phyloP scores from a whole-genome alignment of 2,329 filamentous ascomycete species.

The Fusarium begoniae region DNA sequence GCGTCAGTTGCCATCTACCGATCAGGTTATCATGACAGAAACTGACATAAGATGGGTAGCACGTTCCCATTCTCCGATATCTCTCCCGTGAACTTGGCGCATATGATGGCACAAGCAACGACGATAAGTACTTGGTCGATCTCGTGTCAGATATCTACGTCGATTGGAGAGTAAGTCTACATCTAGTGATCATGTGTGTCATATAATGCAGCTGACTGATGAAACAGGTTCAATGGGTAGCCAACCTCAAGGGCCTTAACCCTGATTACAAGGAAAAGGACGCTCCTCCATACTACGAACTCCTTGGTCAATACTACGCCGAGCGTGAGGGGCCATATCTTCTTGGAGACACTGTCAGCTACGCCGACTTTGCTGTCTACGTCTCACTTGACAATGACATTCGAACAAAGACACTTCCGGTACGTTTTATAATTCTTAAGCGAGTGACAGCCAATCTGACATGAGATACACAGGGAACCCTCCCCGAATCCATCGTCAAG shows the following conservation, averaged over 20 bases:
- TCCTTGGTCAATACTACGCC: constrained; percentile 45
- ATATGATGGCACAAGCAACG: constrained; percentile 50
- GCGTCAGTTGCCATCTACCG: neutral
- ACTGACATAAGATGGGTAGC: neutral
- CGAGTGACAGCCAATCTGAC: rapidly evolving
- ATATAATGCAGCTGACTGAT: neutral
- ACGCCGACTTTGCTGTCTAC: constrained; percentile 52
- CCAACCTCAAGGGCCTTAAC: constrained; percentile 36
- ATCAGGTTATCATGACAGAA: rapidly evolving
- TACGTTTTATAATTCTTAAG: constrained; percentile 35
- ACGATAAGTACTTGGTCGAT: constrained; percentile 51
- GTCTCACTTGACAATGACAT: constrained; percentile 51
- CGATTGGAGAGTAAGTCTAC: constrained; percentile 50
- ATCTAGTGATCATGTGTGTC: too few relatives aligned
- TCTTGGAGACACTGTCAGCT: constrained; percentile 48
- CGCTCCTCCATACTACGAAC: constrained; percentile 43
- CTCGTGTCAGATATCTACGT: constrained; percentile 50
- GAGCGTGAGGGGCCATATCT: constrained; percentile 48
- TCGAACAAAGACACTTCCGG: constrained; percentile 46
- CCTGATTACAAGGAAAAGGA: constrained; percentile 46
- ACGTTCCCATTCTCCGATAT: constrained; percentile 46
- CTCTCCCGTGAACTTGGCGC: constrained; percentile 46
- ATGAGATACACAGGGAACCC: neutral
- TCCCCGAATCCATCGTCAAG: neutral
- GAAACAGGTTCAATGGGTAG: constrained; percentile 37